Conservation (phyloP, 2,329 filamentous ascomycete species). For the Hymenoscyphus fraxineus region DNA sequence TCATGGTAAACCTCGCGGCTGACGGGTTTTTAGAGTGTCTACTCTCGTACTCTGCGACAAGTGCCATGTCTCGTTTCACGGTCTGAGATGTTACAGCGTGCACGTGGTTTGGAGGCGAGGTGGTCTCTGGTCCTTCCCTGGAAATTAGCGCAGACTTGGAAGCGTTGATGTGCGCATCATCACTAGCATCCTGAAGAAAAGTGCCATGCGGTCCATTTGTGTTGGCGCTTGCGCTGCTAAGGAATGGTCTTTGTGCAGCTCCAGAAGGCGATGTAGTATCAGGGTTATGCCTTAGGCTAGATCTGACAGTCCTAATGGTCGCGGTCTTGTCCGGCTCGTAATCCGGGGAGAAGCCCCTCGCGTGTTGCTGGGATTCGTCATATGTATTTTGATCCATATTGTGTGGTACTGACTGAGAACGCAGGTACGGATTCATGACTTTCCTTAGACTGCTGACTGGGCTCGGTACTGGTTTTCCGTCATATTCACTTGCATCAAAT, state of each 20-base stretch:
- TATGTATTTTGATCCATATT: constrained; percentile 26
- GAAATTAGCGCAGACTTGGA: constrained; percentile 15
- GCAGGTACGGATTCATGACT: constrained; percentile 82
- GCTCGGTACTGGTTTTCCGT: constrained; percentile 40
- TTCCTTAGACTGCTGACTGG: constrained; percentile 77
- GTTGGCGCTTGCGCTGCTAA: constrained; percentile 16
- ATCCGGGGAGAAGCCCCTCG: constrained; percentile 67
- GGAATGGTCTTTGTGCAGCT: constrained; percentile 17
- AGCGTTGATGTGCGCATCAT: constrained; percentile 37
- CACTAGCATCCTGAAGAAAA: constrained; percentile 51
- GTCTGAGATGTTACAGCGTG: constrained; percentile 15
- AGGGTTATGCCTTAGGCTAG: constrained; percentile 38
- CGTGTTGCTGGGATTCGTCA: constrained; percentile 23
- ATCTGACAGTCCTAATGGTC: constrained; percentile 62
- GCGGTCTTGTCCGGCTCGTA: constrained; percentile 71
- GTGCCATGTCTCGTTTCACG: constrained; percentile 30
- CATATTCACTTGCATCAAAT: constrained; percentile 25
- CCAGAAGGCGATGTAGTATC: constrained; percentile 19
- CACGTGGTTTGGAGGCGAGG: constrained; percentile 8
- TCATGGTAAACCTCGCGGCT: constrained; percentile 8
- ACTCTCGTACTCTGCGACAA: constrained; percentile 31
- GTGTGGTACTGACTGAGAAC: constrained; percentile 23
- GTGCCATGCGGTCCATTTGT: constrained; percentile 35
- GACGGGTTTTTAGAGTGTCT: constrained; percentile 26
- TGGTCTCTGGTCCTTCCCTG: constrained; percentile 15